Evolutionary conservation across 129 eudicot genomes (phyloP).

Genomic region (Lonicera japonica): DNA sequence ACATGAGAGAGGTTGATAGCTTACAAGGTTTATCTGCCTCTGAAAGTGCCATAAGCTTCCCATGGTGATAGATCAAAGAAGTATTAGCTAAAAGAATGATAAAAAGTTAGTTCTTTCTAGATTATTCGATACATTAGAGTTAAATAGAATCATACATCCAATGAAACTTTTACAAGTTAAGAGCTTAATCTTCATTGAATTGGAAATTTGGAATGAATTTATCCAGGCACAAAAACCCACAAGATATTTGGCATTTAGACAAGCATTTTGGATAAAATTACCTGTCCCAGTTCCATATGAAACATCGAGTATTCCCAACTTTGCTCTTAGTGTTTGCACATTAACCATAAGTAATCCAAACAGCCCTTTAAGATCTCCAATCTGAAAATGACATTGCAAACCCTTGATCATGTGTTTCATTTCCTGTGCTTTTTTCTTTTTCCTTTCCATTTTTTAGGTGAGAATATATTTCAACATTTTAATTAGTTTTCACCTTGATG

Average conservation of each 20-base stretch:
- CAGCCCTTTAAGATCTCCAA: conserved; percentile 87
- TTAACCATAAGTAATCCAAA: conserved; percentile 58
- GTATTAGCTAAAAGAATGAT: conserved; percentile 66
- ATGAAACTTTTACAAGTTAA: background rate
- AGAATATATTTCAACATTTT: too few species aligned
- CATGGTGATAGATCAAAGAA: conserved; percentile 85
- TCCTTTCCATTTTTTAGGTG: too few species aligned
- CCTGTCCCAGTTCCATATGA: conserved; percentile 87
- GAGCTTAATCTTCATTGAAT: background rate
- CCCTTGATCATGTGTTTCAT: background rate
- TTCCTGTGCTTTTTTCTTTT: background rate
- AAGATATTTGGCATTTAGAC: background rate
- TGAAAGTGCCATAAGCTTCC: conserved; percentile 84
- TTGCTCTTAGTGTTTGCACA: conserved; percentile 59
- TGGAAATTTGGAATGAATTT: background rate
- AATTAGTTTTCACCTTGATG: too few species aligned
- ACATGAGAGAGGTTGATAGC: conserved; percentile 9
- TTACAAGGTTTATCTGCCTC: conserved; percentile 99
- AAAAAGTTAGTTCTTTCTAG: conserved; percentile 1
- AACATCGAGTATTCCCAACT: conserved; percentile 65
- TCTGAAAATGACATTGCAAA: conserved; percentile 34
- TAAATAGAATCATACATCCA: background rate
- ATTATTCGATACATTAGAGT: background rate
- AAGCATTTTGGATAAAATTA: conserved; percentile 22
- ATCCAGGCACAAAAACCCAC: background rate